Base-by-base conservation (phyloP, 2,329 filamentous ascomycete species). In the Didymella pinodella region DNA sequence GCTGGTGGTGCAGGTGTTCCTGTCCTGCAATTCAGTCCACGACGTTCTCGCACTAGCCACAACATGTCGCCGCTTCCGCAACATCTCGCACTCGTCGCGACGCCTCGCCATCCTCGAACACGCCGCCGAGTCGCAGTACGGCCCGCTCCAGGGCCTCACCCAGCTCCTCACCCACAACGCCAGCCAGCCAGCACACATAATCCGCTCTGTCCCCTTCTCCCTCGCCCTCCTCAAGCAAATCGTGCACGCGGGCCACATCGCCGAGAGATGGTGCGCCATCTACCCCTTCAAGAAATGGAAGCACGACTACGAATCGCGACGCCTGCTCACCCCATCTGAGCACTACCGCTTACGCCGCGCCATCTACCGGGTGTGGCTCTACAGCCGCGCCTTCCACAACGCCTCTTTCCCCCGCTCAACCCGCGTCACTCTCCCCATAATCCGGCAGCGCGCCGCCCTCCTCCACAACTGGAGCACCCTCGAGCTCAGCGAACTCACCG, bases 201-300 rank as follows among this genome's bases (percentile, higher is more conserved):
- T 20, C n/a, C 36, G 36, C 36, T 40, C 36, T 7, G 36, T 40
- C 11, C 36, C 36, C 36, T 40, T 40, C 7, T 40, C 36, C 8
- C 36, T 40, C 18, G 36, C 36, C 8, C 36, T 40, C 18, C 36
- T 40, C n/a, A 78, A 81, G 59, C 85, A 88, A 63, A 78, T 87
- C 43, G 75, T 86, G 25, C 76, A 79, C 43, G 77, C 84, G 18
- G 86, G 86, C 41, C 78, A 79, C 14, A 77, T 86, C 1, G 86
- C 86, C 4, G 80, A 81, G 66, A 82, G 82, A 65, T 88, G 85
- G 82, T 83, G 84, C 66, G 78, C 80, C n/a, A 80, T 88, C n/a
- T 88, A 87, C 66, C 85, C 85, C 0, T 80, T 84, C 69, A 86
- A 86, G 74, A 87, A 86, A 70, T 88, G 86, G 86, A 86, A 86